Conservation (phyloP, 2,329 filamentous ascomycete genomes). For the Ascochyta koolunga region DNA sequence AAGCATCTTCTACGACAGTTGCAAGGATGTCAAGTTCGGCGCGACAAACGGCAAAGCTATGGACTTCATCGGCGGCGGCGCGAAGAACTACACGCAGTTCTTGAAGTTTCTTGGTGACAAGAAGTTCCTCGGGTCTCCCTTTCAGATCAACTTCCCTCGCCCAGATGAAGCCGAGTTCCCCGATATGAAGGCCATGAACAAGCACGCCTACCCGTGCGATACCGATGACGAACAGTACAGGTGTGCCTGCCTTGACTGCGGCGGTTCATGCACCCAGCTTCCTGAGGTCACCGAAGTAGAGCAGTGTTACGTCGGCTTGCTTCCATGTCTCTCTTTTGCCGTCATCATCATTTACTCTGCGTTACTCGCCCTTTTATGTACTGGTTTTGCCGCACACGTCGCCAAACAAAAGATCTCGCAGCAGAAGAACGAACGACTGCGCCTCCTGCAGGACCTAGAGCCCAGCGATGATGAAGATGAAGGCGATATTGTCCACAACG, state of each 20-base stretch:
- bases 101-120: slow-evolving; percentile 93
- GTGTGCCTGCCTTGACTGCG: slow-evolving; percentile 94
- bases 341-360: slow-evolving; percentile 86
- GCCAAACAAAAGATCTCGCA: slow-evolving; percentile 75
- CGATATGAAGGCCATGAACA: slow-evolving; percentile 73
- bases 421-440: slow-evolving; percentile 80
- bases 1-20: slow-evolving; percentile 90
- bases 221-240: slow-evolving; percentile 83
- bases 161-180: slow-evolving; percentile 64
- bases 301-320: slow-evolving; percentile 79
- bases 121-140: slow-evolving; percentile 88
- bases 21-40: slow-evolving; percentile 98
- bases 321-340: slow-evolving; percentile 94
- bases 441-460: slow-evolving; percentile 81
- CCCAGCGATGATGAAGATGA: slow-evolving; percentile 95
- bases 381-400: slow-evolving; percentile 73
- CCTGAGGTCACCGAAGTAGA: slow-evolving; percentile 73
- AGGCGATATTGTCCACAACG: slow-evolving; percentile 78
- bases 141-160: slow-evolving; percentile 92
- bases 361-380: slow-evolving; percentile 70
- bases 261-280: slow-evolving; percentile 80
- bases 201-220: slow-evolving; percentile 85
- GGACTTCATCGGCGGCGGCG: slow-evolving; percentile 93
- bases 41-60: slow-evolving; percentile 93
- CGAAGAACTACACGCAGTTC: slow-evolving; percentile 85